Percentiles rank a stretch among this genome's conserved stretches.
Conservation (phyloP, 2,329 filamentous ascomycete genomes). For the Botrytis elliptica region DNA sequence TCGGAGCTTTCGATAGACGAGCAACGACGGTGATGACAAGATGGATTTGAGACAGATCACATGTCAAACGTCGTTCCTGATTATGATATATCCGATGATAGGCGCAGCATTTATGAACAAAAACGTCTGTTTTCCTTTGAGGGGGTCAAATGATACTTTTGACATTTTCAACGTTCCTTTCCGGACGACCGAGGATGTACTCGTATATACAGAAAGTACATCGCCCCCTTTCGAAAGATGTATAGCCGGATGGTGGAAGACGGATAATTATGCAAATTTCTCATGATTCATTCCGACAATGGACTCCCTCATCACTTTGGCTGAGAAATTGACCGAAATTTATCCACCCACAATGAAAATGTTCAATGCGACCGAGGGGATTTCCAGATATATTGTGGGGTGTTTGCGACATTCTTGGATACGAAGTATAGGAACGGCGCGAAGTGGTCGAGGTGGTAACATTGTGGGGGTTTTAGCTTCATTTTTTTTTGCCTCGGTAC, state of each 20-base stretch:
- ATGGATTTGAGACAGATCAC: background rate
- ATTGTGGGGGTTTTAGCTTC: conserved; percentile 7
- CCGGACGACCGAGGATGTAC: conserved; percentile 13
- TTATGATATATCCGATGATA: background rate
- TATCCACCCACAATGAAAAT: no score
- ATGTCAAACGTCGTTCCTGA: background rate
- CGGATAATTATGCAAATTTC: background rate
- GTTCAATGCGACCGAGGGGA: background rate
- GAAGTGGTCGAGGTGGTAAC: background rate
- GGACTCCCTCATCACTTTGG: background rate
- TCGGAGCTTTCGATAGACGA: background rate
- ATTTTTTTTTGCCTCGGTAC: conserved; percentile 11
- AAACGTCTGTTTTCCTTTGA: background rate
- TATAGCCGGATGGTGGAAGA: background rate
- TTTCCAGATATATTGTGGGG: background rate
- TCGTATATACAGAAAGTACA: background rate
- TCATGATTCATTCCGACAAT: background rate
- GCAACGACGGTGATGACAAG: background rate
- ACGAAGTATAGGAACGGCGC: background rate
- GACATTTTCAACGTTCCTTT: conserved; percentile 7
- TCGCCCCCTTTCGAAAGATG: background rate
- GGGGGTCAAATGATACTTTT: conserved; percentile 17
- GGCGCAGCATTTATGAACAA: background rate
- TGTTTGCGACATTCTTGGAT: background rate
- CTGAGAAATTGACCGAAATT: background rate